Conservation (phyloP, 305 asterid genomes). For the Galium porrigens region DNA sequence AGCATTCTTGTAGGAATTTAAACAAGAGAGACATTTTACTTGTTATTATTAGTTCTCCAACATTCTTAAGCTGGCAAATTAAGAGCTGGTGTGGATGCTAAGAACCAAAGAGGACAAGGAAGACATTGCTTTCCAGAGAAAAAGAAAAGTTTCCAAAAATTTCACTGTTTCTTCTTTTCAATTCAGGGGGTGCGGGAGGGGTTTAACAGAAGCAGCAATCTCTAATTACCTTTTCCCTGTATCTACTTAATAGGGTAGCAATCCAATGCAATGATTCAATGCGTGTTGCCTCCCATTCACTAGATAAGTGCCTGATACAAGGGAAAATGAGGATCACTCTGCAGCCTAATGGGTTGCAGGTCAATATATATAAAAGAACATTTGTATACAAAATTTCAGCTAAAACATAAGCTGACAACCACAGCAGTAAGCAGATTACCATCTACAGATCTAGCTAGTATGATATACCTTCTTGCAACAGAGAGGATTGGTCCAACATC, state of each 20-base stretch:
- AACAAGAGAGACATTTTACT: neutral
- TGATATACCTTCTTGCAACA: constrained; percentile 69
- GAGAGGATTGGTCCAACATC: constrained; percentile 78
- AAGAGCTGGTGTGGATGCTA: neutral
- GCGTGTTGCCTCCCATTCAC: constrained; percentile 96
- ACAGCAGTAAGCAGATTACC: neutral
- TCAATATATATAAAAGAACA: neutral
- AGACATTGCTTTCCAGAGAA: neutral
- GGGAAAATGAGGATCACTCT: constrained; percentile 2
- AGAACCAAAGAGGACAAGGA: neutral
- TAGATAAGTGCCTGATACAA: constrained; percentile 61
- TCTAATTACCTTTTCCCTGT: constrained; percentile 52
- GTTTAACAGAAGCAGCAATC: neutral
- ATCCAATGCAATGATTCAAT: constrained; percentile 97
- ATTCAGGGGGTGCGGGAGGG: neutral
- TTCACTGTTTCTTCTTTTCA: neutral
- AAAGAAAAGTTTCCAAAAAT: neutral
- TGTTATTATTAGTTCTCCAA: neutral
- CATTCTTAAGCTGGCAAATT: neutral
- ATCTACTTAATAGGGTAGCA: constrained; percentile 52
- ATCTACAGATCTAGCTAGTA: constrained; percentile 6
- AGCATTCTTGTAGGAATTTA: neutral
- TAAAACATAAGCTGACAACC: neutral
- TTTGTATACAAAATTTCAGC: neutral
- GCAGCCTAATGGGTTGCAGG: neutral